Evolutionary conservation across 228 moss, liverwort and hornwort species (phyloP).

Genomic region (Sphagnum fallax): DNA sequence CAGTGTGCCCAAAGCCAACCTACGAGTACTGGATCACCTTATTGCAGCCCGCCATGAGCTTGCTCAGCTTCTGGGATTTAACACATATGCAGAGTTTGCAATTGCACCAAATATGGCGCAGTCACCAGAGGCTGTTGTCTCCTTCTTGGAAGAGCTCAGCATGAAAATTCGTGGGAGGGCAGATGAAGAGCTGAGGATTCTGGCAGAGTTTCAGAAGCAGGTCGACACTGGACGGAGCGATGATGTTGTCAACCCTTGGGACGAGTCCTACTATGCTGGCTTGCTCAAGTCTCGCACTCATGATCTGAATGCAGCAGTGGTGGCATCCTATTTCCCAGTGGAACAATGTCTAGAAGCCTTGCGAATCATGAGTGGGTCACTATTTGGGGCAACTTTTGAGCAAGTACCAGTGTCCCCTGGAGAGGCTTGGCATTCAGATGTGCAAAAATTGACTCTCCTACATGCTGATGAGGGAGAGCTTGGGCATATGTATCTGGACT

Average conservation of each 20-base stretch:
- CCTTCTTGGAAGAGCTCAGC: constrained; percentile 79
- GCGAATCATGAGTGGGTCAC: constrained; percentile 67
- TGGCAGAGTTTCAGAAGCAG: constrained; percentile 76
- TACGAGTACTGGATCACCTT: constrained; percentile 92
- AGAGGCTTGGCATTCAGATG: constrained; percentile 96
- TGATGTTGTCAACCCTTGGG: constrained; percentile 76
- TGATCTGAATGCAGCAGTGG: constrained; percentile 78
- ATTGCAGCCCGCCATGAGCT: constrained; percentile 96
- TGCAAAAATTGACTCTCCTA: constrained; percentile 77
- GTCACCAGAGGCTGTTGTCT: constrained; percentile 83
- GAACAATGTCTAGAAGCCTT: constrained; percentile 87
- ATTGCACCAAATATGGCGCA: constrained; percentile 87
- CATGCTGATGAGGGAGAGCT: constrained; percentile 92
- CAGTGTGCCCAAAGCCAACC: constrained; percentile 93
- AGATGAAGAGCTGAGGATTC: constrained; percentile 85
- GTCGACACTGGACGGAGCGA: constrained; percentile 63
- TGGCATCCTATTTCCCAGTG: constrained; percentile 92
- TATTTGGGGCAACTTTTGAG: constrained; percentile 90
- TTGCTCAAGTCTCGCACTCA: constrained; percentile 72
- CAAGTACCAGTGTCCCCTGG: constrained; percentile 70
- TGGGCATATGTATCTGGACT: constrained; percentile 92
- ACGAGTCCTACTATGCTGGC: constrained; percentile 93
- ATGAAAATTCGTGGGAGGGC: constrained; percentile 72
- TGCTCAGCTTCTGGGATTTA: constrained; percentile 88
- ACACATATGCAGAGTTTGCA: constrained; percentile 90